These are phyloP conservation scores for Neopestalotiopsis sp. DNA, from an alignment of 2,329 filamentous ascomycete genomes.

Conservation along the genomic window DNA sequence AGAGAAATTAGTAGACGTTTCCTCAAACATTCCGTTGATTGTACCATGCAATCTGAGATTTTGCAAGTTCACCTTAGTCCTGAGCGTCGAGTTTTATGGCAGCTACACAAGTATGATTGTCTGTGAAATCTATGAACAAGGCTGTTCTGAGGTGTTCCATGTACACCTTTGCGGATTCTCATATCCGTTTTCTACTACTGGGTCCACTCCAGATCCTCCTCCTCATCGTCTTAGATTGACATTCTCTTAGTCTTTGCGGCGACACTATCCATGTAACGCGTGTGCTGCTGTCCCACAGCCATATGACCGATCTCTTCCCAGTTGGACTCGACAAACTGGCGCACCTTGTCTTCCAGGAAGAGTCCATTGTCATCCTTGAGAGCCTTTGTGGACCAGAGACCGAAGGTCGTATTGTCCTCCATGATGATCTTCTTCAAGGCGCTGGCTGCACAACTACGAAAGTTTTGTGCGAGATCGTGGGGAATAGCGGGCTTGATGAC, in stretches of 20 bases:
- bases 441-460: conserved; percentile 6
- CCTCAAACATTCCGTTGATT: no score
- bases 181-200: background rate
- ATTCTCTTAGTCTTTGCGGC: conserved; percentile 5
- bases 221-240: conserved; percentile 12
- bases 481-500: conserved; percentile 49
- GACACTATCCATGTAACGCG: conserved; percentile 19
- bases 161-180: background rate
- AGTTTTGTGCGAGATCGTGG: conserved; percentile 15
- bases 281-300: conserved; percentile 35
- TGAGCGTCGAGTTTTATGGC: no score
- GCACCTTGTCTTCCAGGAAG: conserved; percentile 48
- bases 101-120: no score
- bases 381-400: conserved; percentile 29
- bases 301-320: conserved; percentile 43
- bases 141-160: background rate
- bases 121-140: background rate
- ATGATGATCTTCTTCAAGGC: conserved; percentile 57
- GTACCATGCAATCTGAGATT: background rate
- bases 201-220: background rate
- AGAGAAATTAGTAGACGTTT: background rate
- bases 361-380: conserved; percentile 44
- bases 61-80: no score
- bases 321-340: conserved; percentile 44
- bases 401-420: conserved; percentile 45